phyloP scores from a whole-genome alignment of 768 basidiomycete genomes.

The Kwoniella dendrophila region DNA sequence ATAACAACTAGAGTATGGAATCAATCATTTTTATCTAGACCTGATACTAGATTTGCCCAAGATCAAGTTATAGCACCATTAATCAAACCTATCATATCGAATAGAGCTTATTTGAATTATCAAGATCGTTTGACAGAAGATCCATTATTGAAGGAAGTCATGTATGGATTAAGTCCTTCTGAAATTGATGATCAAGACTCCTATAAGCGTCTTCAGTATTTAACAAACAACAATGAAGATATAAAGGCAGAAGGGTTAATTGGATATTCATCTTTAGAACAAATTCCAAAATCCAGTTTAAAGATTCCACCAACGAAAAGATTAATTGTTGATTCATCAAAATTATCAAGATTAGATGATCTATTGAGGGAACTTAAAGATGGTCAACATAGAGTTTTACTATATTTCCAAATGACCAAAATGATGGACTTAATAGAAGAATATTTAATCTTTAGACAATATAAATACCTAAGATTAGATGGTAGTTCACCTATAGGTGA shows the following conservation, averaged over 20 bases:
- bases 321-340: slow-evolving; percentile 93
- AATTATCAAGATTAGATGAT: slow-evolving; percentile 84
- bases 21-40: slow-evolving; percentile 77
- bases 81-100: slow-evolving; percentile 69
- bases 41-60: slow-evolving; percentile 78
- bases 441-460: slow-evolving; percentile 93
- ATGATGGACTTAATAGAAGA: slow-evolving; percentile 99
- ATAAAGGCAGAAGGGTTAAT: slow-evolving; percentile 71
- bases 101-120: slow-evolving; percentile 76
- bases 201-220: slow-evolving; percentile 59
- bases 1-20: slow-evolving; percentile 69
- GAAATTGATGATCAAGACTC: slow-evolving; percentile 65
- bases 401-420: slow-evolving; percentile 99
- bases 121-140: slow-evolving; percentile 65
- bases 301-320: slow-evolving; percentile 92
- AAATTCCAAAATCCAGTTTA: slow-evolving; percentile 80
- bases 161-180: slow-evolving; percentile 80
- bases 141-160: slow-evolving; percentile 70
- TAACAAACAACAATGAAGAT: slow-evolving; percentile 64
- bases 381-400: slow-evolving; percentile 86
- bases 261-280: slow-evolving; percentile 66
- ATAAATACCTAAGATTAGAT: slow-evolving; percentile 89
- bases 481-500: slow-evolving; percentile 94
- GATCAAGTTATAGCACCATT: slow-evolving; percentile 85
- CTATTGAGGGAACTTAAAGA: slow-evolving; percentile 90